Conservation (phyloP, 2,329 filamentous ascomycete species). For the Ceratocystis albifundus region DNA sequence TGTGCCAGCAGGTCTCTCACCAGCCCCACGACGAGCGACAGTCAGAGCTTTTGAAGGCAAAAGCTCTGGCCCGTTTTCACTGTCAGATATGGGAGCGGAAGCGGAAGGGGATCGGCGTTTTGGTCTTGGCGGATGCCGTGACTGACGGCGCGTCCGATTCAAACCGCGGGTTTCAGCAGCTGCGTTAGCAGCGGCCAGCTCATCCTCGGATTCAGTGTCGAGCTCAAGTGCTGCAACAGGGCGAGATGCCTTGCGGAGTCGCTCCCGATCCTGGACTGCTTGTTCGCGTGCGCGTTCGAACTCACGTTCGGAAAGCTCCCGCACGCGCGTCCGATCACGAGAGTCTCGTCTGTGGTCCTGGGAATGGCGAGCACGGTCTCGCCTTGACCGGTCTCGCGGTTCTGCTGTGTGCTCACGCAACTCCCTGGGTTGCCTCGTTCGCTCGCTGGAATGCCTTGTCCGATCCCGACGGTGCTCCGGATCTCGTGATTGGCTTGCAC, state of each 20-base stretch:
- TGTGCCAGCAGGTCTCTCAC: background rate
- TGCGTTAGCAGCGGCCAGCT: background rate
- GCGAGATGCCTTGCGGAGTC: slow-evolving; percentile 16
- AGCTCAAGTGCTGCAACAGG: slow-evolving; percentile 19
- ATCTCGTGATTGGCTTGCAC: background rate
- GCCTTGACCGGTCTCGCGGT: background rate
- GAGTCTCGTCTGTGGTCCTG: slow-evolving; percentile 1
- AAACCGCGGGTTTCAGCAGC: slow-evolving; percentile 9
- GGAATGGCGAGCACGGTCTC: slow-evolving; percentile 9
- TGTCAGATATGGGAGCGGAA: background rate
- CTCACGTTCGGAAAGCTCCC: slow-evolving; percentile 22
- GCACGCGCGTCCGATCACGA: background rate
- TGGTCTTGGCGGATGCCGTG: background rate
- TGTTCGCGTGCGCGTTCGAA: slow-evolving; percentile 25
- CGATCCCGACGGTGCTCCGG: background rate
- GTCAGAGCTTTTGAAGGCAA: background rate
- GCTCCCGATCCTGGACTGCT: slow-evolving; percentile 24
- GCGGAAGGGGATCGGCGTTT: background rate
- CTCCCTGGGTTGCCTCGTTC: background rate
- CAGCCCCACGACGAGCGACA: background rate
- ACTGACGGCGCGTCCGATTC: slow-evolving; percentile 1
- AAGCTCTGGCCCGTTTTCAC: background rate
- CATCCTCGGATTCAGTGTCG: slow-evolving; percentile 18
- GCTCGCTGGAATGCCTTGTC: background rate
- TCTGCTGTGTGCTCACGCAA: background rate